These are phyloP conservation scores for Taxillus chinensis DNA, from an alignment of 164 flowering plant genomes.

Conservation along the genomic window DNA sequence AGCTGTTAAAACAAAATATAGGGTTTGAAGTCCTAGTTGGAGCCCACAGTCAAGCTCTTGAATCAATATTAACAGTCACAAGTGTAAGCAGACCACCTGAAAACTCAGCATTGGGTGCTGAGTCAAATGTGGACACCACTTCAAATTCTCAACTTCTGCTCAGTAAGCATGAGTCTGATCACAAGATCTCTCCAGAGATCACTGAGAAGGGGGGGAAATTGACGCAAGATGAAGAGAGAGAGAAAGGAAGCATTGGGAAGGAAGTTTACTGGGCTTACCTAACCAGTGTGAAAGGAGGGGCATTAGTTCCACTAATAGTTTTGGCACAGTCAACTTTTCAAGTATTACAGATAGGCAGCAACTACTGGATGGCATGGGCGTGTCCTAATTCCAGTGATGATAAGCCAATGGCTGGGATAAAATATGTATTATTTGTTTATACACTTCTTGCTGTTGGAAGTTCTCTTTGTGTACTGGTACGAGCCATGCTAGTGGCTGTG, in stretches of 20 bases:
- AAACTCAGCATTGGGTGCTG: constrained; percentile 14
- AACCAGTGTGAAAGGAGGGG: constrained; percentile 61
- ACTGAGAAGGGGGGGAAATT: constrained; percentile 54
- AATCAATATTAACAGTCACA: constrained; percentile 55
- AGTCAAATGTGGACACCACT: constrained; percentile 20
- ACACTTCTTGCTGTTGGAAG: constrained; percentile 65
- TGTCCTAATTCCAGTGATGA: constrained; percentile 45
- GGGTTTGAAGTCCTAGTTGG: constrained; percentile 89
- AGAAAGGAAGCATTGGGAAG: constrained; percentile 86
- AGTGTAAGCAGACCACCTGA: constrained; percentile 36
- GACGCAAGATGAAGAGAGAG: constrained; percentile 83
- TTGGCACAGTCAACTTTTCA: constrained; percentile 78
- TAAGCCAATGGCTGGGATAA: constrained; percentile 32
- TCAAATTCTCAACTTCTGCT: constrained; percentile 22
- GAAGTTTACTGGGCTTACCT: constrained; percentile 83
- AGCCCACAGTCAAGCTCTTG: constrained; percentile 80
- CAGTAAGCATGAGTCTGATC: constrained; percentile 46
- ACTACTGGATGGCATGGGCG: constrained; percentile 99
- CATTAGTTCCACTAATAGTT: constrained; percentile 55
- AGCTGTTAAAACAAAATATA: constrained; percentile 60
- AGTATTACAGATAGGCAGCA: constrained; percentile 68
- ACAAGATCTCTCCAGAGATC: constrained; percentile 39
- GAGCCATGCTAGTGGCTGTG: constrained; percentile 47
- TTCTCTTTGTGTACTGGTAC: constrained; percentile 60
- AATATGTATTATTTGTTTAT: constrained; percentile 50